phyloP scores from a whole-genome alignment of 805 yeast species.

The Metschnikowia continentalis region DNA sequence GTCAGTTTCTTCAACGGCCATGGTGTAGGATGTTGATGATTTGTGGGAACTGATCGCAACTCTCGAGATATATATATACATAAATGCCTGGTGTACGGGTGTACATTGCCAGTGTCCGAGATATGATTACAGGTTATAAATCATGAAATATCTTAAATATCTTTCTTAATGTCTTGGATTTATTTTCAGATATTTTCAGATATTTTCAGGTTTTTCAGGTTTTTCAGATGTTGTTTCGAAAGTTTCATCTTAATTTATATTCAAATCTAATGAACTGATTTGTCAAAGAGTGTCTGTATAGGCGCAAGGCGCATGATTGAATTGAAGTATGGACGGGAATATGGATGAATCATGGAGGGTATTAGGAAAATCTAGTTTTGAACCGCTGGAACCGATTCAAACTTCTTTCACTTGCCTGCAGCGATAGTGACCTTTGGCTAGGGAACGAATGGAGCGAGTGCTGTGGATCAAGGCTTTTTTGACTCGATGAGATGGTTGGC shows the following conservation, averaged over 20 bases:
- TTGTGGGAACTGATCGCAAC: not conserved
- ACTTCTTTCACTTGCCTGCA: constrained; percentile 18
- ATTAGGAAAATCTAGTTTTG: constrained; percentile 25
- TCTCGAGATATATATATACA: not conserved
- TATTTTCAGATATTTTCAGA: too few species aligned
- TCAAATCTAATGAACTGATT: too few species aligned
- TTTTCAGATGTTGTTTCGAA: too few species aligned
- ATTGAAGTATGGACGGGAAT: not conserved
- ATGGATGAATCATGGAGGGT: too few species aligned
- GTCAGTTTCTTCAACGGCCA: constrained; percentile 67
- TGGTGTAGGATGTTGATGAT: constrained; percentile 18
- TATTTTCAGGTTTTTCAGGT: too few species aligned
- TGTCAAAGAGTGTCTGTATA: too few species aligned
- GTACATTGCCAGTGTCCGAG: not conserved
- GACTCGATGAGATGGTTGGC: constrained; percentile 41
- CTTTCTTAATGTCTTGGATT: too few species aligned
- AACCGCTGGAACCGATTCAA: constrained; percentile 32
- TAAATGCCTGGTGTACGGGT: constrained; percentile 1
- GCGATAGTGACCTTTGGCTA: constrained; percentile 12
- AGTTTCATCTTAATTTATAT: too few species aligned
- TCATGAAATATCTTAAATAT: too few species aligned
- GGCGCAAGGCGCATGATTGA: not conserved
- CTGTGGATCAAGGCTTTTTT: constrained; percentile 21
- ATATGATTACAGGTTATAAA: too few species aligned
- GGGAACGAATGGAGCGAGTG: constrained; percentile 9